These are phyloP conservation scores for Elymus sibiricus DNA, from an alignment of 176 grass and related monocot genomes.

Conservation along the genomic window DNA sequence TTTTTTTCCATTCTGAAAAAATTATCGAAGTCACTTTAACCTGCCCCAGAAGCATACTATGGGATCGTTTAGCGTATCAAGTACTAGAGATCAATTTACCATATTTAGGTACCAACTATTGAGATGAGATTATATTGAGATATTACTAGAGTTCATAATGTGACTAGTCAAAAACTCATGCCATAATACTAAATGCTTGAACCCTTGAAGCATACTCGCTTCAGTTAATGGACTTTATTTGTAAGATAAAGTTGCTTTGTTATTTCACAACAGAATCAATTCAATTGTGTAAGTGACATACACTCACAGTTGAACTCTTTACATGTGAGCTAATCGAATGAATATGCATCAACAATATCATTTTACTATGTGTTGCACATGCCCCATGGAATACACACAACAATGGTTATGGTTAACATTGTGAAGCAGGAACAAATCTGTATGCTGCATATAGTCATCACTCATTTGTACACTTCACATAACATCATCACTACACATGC, in stretches of 20 bases:
- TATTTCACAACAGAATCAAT: not conserved
- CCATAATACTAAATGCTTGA: not conserved
- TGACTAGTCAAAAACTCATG: not conserved
- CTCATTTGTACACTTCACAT: too few species aligned
- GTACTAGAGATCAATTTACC: slow-evolving; percentile 1
- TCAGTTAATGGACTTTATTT: not conserved
- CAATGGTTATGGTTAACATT: not conserved
- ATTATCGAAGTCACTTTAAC: not conserved
- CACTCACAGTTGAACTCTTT: not conserved
- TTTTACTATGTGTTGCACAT: not conserved
- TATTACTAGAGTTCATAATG: not conserved
- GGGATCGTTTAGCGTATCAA: not conserved
- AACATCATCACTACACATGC: too few species aligned
- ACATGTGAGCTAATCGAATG: not conserved
- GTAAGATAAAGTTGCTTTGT: not conserved
- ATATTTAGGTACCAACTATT: slow-evolving; percentile 11
- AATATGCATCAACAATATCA: not conserved
- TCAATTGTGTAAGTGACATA: not conserved
- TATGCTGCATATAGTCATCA: too few species aligned
- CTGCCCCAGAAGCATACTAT: not conserved
- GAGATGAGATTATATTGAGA: not conserved
- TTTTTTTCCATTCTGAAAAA: not conserved
- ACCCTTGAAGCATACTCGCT: slow-evolving; percentile 1
- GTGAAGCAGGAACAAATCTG: too few species aligned
- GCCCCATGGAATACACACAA: not conserved